A percentile compares a stretch with the other conserved stretches of the same genome.
phyloP scores from a whole-genome alignment of 2,329 filamentous ascomycete genomes.

The Teratosphaeria pseudoeucalypti region DNA sequence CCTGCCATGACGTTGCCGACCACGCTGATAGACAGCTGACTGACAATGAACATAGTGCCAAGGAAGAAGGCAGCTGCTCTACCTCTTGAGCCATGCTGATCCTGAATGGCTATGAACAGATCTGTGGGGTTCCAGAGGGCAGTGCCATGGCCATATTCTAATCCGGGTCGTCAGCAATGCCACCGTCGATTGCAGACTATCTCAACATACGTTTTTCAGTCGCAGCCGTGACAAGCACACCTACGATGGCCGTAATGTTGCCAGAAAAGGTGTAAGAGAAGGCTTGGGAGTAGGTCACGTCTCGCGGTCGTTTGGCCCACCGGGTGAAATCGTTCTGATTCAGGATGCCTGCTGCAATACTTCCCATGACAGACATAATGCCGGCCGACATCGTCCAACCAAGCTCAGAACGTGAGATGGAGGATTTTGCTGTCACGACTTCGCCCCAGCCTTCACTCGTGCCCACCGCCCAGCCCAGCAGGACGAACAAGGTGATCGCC shows the following conservation, averaged over 20 bases:
- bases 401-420: slow-evolving; percentile 1
- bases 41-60: slow-evolving; percentile 3
- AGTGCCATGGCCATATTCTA: slow-evolving; percentile 3
- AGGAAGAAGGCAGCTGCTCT: slow-evolving; percentile 4
- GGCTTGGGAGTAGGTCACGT: slow-evolving; percentile 6
- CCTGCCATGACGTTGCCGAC: slow-evolving; percentile 5
- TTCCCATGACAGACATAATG: slow-evolving; percentile 6
- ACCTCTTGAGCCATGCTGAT: slow-evolving; percentile 5
- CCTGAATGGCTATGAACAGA: slow-evolving; percentile 6
- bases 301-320: slow-evolving; percentile 2
- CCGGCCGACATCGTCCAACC: slow-evolving; percentile 4
- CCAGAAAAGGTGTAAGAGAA: slow-evolving; percentile 2
- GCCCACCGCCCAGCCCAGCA: slow-evolving; percentile 3
- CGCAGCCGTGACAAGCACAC: slow-evolving; percentile 6
- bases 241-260: slow-evolving; percentile 5
- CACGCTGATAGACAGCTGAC: slow-evolving; percentile 5
- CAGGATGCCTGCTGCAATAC: slow-evolving; percentile 5
- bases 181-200: neutral
- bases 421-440: neutral
- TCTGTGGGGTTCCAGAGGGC: slow-evolving; percentile 4
- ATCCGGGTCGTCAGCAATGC: neutral
- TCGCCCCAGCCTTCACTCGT: slow-evolving; percentile 3
- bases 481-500: neutral
- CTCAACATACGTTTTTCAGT: slow-evolving; percentile 1
- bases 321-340: slow-evolving; percentile 6